These are phyloP conservation scores for Alternaria infectoria DNA, from an alignment of 2,329 filamentous ascomycete genomes.

Conservation along the genomic window DNA sequence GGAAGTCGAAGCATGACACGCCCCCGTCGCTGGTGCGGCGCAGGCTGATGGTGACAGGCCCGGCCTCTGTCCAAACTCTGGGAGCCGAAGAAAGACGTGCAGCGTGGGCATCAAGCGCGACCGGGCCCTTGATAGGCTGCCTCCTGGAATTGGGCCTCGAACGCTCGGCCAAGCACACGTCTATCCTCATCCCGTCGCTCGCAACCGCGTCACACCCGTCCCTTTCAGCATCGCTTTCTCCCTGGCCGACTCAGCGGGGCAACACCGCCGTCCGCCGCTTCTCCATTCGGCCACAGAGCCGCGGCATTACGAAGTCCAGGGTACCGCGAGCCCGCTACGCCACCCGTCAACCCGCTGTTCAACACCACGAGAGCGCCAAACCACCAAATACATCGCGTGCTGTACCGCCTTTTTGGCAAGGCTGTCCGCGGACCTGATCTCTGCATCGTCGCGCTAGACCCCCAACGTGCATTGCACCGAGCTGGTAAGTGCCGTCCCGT, in stretches of 20 bases:
- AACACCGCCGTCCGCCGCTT: neutral
- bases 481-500: conserved; percentile 26
- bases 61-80: neutral
- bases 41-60: conserved; percentile 11
- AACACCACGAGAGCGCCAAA: conserved; percentile 17
- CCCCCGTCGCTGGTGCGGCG: conserved; percentile 13
- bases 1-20: conserved; percentile 8
- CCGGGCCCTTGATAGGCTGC: conserved; percentile 22
- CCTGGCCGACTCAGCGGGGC: conserved; percentile 2
- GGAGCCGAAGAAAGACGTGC: conserved; percentile 3
- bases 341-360: conserved; percentile 20
- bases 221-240: neutral
- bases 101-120: conserved; percentile 8
- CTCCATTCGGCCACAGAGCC: conserved; percentile 1
- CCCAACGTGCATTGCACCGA: conserved; percentile 16
- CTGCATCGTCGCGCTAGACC: conserved; percentile 25
- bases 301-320: neutral
- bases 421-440: conserved; percentile 2
- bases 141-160: conserved; percentile 12
- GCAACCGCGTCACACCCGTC: neutral
- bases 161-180: conserved; percentile 5
- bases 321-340: neutral
- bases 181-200: conserved; percentile 4
- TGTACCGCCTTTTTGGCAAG: conserved; percentile 1
- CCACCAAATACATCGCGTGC: conserved; percentile 12